Evolutionary conservation across 768 basidiomycete species (phyloP), one percentile per base, ranked within the genome.

Genomic region (Asterophora parasitica): DNA sequence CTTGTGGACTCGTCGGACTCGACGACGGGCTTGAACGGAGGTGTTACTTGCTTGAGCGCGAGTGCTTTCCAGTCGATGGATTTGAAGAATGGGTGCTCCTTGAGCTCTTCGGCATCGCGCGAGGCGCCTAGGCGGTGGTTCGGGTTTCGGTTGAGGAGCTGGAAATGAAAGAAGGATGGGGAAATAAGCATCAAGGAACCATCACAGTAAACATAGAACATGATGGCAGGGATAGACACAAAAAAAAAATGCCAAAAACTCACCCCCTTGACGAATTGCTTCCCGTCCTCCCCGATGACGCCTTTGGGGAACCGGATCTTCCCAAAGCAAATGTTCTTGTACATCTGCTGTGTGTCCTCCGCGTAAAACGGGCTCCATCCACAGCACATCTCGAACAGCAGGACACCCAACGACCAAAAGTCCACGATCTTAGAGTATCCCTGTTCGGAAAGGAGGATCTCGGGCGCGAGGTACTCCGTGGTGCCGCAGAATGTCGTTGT

Each of bases 401-500:
- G 74, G 1, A 98, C 96, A 28, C 94, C 95, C 15, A 97, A 71
- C 39, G 86, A 89, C 94, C 96, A 99, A 65, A 98, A 99, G 65
- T 99, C 96, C 57, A 99, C 96, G 41, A 96, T 83, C 69, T 98
- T 98, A 38, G 89, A 92, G 67, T 99, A 98, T 10, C 96, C 96
- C 54, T 95, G 92, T 61, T 98, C 96, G 65, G 97, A 94, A 35
- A 99, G 78, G 8, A 99, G 77, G n/a, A 99, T 95, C 62, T 99
- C 96, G 0, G 96, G 96, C 0, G 96, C 96, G 42, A 99, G 88
- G 64, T 99, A 98, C 63, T 92, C 95, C 8, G 96, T 98, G 26
- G 96, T 99, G 31, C 96, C 96, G 62, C 96, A 98, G 65, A 99
- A 99, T 1, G 96, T 98, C 49, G 94, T 97, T n/a, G 96, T 98